Evolutionary conservation across 305 asterid genomes (phyloP).

Genomic region (Withania somnifera): DNA sequence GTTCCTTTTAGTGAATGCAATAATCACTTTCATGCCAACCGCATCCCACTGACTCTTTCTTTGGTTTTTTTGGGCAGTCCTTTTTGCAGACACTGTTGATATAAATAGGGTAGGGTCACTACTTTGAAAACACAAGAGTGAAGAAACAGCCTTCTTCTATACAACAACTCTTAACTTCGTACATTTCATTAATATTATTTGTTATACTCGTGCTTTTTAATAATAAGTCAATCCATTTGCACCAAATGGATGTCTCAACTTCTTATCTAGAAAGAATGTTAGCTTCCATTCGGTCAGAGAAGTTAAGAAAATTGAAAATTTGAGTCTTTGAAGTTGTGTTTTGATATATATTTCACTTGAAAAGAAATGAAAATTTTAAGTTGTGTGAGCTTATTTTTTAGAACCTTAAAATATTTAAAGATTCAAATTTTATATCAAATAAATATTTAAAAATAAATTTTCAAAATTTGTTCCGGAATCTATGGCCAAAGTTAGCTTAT

Average conservation of each 20-base stretch:
- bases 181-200: constrained; percentile 8
- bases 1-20: not conserved
- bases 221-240: constrained; percentile 19
- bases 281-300: no score
- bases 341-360: no score
- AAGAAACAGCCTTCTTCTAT: constrained; percentile 5
- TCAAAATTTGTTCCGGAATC: no score
- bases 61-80: not conserved
- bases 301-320: no score
- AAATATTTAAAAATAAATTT: no score
- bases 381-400: no score
- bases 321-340: no score
- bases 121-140: not conserved
- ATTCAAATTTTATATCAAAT: no score
- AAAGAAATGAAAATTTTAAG: no score
- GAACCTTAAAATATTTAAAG: no score
- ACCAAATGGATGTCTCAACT: constrained; percentile 19
- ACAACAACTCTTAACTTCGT: not conserved
- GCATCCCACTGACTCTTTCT: not conserved
- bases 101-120: not conserved
- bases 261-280: not conserved
- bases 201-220: constrained; percentile 11
- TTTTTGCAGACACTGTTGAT: not conserved
- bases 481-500: no score
- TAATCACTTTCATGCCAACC: not conserved